phyloP scores from a whole-genome alignment of 2,329 filamentous ascomycete genomes.

The Stagonosporopsis rhizophila region DNA sequence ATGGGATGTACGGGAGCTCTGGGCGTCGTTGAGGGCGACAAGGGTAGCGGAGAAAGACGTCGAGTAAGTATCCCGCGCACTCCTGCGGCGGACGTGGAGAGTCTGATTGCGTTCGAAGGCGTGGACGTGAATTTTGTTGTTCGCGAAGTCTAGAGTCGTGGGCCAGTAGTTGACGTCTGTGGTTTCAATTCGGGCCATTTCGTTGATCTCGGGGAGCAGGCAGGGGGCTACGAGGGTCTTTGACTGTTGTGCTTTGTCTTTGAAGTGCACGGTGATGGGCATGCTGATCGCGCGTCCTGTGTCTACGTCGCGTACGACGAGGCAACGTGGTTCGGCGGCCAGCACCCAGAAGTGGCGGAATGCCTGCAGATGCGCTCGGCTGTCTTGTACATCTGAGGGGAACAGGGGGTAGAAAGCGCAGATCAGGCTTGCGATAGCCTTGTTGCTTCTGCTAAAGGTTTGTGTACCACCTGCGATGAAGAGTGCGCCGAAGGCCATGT shows the following conservation, averaged over 20 bases:
- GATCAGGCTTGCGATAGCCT: constrained; percentile 84
- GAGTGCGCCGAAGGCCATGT: constrained; percentile 87
- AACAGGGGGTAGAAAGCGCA: constrained; percentile 95
- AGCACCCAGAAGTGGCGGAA: constrained; percentile 98
- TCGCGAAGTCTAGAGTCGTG: constrained; percentile 75
- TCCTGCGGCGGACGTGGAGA: constrained; percentile 75
- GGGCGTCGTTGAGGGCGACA: constrained; percentile 71
- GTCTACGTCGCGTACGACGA: constrained; percentile 86
- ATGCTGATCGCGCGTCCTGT: constrained; percentile 80
- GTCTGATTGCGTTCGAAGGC: constrained; percentile 75
- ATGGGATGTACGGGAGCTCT: constrained; percentile 45
- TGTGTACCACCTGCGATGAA: constrained; percentile 93
- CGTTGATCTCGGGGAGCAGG: constrained; percentile 68
- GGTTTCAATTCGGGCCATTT: constrained; percentile 68
- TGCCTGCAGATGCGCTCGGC: constrained; percentile 91
- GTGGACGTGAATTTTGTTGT: constrained; percentile 66
- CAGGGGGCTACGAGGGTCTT: constrained; percentile 60
- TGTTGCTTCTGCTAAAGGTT: constrained; percentile 86
- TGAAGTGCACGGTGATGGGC: constrained; percentile 71
- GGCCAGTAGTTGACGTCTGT: constrained; percentile 78
- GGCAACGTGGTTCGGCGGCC: constrained; percentile 85
- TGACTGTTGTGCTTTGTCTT: constrained; percentile 42
- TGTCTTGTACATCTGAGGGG: constrained; percentile 87
- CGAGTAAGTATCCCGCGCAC: constrained; percentile 62
- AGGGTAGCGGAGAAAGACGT: constrained; percentile 77